Evolutionary conservation across 345 rosid genomes (phyloP).

Genomic region (Corchorus capsularis): DNA sequence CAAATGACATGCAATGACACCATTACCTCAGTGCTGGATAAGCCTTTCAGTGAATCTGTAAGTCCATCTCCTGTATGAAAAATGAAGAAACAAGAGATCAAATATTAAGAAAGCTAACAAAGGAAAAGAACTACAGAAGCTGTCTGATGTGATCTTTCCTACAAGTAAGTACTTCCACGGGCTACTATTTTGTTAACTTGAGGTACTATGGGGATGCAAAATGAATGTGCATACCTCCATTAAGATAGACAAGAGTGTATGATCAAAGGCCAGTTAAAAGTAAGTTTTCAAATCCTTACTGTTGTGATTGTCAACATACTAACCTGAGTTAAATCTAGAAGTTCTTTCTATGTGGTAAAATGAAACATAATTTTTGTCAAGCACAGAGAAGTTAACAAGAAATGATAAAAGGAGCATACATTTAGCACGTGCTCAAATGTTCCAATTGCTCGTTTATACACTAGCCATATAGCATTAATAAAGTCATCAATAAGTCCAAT

Average conservation of each 20-base stretch:
- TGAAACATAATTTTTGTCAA: background rate
- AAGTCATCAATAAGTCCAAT: background rate
- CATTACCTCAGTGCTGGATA: constrained; percentile 81
- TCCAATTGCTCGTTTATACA: background rate
- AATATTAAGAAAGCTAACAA: background rate
- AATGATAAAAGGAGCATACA: background rate
- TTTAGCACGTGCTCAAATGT: background rate
- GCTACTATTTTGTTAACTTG: background rate
- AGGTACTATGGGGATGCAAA: background rate
- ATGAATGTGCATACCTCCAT: background rate
- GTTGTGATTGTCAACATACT: background rate
- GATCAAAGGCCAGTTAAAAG: background rate
- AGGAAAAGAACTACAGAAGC: background rate
- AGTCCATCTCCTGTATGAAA: constrained; percentile 82
- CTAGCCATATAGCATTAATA: background rate
- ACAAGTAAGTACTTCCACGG: background rate
- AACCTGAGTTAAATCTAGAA: background rate
- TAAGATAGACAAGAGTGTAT: background rate
- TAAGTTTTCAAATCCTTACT: background rate
- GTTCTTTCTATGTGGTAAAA: background rate
- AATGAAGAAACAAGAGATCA: constrained; percentile 11
- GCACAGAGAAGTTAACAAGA: constrained; percentile 1
- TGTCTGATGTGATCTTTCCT: background rate
- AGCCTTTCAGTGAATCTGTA: constrained; percentile 68
- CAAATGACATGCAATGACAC: background rate